Percentiles rank a stretch among this genome's conserved stretches.
phyloP scores from a whole-genome alignment of 768 basidiomycete genomes.

The Cubamyces lactineus region DNA sequence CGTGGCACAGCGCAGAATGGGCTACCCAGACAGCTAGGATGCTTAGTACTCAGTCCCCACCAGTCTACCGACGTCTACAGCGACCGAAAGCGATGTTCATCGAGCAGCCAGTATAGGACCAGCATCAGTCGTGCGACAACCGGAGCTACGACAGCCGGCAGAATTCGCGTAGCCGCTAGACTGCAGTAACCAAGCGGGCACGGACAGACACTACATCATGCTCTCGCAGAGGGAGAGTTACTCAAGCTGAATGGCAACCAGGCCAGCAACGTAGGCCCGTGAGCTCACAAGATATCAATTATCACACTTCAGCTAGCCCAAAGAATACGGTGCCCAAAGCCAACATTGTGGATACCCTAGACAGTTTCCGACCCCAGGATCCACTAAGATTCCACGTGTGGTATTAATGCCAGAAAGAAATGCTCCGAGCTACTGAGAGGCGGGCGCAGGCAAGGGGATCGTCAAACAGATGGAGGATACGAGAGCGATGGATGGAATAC shows the following conservation, averaged over 20 bases:
- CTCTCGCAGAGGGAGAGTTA: neutral
- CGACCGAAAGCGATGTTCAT: too few relatives aligned
- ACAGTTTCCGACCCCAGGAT: neutral
- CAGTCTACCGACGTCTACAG: too few relatives aligned
- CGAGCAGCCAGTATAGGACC: too few relatives aligned
- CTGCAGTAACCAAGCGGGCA: neutral
- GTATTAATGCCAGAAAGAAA: neutral
- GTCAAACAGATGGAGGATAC: neutral
- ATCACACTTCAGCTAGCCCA: neutral
- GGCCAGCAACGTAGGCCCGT: conserved; percentile 6
- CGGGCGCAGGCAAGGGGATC: neutral
- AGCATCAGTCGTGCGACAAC: neutral
- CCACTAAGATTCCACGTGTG: neutral
- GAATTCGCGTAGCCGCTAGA: neutral
- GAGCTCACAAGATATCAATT: neutral
- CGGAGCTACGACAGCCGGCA: neutral
- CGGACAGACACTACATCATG: neutral
- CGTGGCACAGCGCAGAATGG: too few relatives aligned
- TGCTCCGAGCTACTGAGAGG: neutral
- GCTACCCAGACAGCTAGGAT: too few relatives aligned
- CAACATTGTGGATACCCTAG: neutral
- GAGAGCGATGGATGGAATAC: neutral
- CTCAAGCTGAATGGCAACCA: neutral
- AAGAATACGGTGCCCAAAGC: neutral
- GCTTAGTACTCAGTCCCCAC: too few relatives aligned